phyloP scores from a whole-genome alignment of 1,284 basidiomycete genomes.

The Fomitopsis schrenkii region DNA sequence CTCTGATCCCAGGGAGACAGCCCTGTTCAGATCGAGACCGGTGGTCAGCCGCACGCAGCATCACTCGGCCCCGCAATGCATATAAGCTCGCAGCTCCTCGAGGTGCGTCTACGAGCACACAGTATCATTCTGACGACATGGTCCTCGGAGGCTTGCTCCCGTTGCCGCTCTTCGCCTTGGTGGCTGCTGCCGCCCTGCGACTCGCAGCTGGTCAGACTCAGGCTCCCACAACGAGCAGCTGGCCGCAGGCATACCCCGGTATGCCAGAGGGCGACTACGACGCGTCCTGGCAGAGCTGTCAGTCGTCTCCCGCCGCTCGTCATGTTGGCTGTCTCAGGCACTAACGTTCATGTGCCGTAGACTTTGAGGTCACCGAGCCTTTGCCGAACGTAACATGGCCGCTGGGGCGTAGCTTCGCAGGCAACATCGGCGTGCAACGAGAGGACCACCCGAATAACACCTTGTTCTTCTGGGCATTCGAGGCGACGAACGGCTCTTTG shows the following conservation, averaged over 20 bases:
- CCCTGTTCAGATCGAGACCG: background rate
- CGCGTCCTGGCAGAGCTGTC: conserved; percentile 63
- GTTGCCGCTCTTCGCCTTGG: conserved; percentile 3
- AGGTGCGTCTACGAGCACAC: background rate
- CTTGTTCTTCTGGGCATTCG: conserved; percentile 70
- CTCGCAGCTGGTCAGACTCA: conserved; percentile 1
- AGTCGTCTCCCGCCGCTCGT: conserved; percentile 14
- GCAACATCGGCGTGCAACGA: conserved; percentile 63
- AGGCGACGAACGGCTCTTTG: conserved; percentile 37
- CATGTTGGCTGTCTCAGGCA: background rate
- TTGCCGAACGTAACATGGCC: conserved; percentile 65
- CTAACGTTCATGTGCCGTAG: conserved; percentile 5
- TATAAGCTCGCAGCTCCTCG: background rate
- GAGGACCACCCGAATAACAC: conserved; percentile 55
- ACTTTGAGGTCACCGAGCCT: conserved; percentile 23
- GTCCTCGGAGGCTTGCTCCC: background rate
- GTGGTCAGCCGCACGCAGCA: background rate
- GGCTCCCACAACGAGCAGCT: conserved; percentile 13
- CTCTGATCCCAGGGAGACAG: background rate
- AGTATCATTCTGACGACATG: background rate
- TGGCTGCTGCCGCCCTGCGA: background rate
- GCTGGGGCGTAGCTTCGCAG: conserved; percentile 55
- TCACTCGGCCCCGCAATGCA: background rate
- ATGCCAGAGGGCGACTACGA: conserved; percentile 48
- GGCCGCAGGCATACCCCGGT: conserved; percentile 40